A percentile compares a stretch with the other conserved stretches of the same genome.
Evolutionary conservation across 805 yeast species (phyloP).

Genomic region (Maudiozyma turicensis): DNA sequence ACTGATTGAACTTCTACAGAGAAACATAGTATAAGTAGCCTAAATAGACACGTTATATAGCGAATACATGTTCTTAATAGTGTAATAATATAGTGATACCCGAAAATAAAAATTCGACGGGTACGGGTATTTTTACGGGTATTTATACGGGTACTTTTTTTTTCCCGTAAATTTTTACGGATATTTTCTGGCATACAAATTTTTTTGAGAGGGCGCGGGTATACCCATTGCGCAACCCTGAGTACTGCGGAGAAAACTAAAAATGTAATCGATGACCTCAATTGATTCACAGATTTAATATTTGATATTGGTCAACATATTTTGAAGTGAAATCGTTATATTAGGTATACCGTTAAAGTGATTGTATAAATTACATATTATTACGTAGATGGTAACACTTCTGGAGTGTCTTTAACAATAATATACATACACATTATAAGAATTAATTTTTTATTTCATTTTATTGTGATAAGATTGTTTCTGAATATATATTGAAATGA

Average conservation of each 20-base stretch:
- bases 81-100: background rate
- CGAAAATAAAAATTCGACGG: too few relatives aligned
- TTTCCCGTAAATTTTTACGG: too few relatives aligned
- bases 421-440: background rate
- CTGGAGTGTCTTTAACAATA: background rate
- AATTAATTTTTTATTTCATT: background rate
- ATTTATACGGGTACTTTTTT: too few relatives aligned
- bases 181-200: too few relatives aligned
- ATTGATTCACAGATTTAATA: too few relatives aligned
- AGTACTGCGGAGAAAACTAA: too few relatives aligned
- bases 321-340: too few relatives aligned
- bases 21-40: background rate
- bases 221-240: too few relatives aligned
- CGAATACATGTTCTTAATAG: background rate
- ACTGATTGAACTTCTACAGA: background rate
- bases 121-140: too few relatives aligned
- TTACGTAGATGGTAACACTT: background rate
- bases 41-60: background rate
- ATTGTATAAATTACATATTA: background rate
- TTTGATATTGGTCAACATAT: background rate
- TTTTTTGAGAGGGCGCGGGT: too few relatives aligned
- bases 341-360: background rate
- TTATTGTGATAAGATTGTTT: background rate
- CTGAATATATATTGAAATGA: constrained; percentile 1
- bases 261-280: too few relatives aligned